Evolutionary conservation across 257 asterid species (phyloP).

Genomic region (Solanum verrucosum): DNA sequence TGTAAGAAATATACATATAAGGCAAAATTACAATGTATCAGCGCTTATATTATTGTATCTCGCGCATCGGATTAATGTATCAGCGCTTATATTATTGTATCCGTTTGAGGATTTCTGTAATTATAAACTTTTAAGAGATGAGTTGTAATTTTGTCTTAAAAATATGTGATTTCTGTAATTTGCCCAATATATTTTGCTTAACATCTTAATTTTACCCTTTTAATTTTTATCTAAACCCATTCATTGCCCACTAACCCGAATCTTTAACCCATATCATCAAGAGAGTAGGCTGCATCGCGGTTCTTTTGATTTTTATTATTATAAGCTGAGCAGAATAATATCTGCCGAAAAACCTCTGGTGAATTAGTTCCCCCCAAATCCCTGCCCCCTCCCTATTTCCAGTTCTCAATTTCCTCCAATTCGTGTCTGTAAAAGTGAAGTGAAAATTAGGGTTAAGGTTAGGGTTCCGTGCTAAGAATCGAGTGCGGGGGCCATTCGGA

Average conservation of each 20-base stretch:
- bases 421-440: not conserved
- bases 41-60: too few species aligned
- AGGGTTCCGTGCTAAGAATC: not conserved
- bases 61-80: too few species aligned
- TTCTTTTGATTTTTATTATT: not conserved
- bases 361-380: not conserved
- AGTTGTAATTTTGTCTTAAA: too few species aligned
- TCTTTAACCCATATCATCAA: not conserved
- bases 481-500: slow-evolving; percentile 2
- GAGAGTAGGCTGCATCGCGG: not conserved
- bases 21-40: too few species aligned
- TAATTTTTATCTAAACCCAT: not conserved
- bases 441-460: slow-evolving; percentile 24
- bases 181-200: too few species aligned
- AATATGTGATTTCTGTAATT: too few species aligned
- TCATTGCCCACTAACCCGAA: not conserved
- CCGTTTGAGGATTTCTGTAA: too few species aligned
- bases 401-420: not conserved
- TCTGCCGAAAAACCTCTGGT: not conserved
- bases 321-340: not conserved
- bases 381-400: not conserved
- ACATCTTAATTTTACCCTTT: too few species aligned
- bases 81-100: too few species aligned
- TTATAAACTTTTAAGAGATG: too few species aligned
- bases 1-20: too few species aligned